Evolutionary conservation across 2,329 filamentous ascomycete genomes (phyloP).

Genomic region (Metarhizium brunneum): DNA sequence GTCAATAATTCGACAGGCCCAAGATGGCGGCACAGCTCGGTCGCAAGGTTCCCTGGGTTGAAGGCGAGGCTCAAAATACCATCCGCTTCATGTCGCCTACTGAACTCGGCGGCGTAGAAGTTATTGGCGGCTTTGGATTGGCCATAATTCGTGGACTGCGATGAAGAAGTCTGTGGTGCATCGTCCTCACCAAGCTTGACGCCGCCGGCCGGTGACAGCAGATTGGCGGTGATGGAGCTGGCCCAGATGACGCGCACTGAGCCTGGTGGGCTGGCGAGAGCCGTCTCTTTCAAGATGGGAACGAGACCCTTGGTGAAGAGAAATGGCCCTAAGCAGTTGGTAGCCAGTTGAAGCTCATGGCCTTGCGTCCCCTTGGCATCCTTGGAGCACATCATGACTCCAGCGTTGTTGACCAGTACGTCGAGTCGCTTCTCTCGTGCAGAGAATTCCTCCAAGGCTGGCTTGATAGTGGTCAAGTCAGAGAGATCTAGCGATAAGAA

Average conservation of each 20-base stretch:
- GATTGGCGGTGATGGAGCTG: conserved; percentile 1
- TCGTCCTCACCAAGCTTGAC: conserved; percentile 12
- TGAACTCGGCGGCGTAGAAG: conserved; percentile 21
- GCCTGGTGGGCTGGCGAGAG: neutral
- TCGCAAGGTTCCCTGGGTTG: conserved; percentile 31
- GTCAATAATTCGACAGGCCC: conserved; percentile 9
- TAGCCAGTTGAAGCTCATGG: conserved; percentile 27
- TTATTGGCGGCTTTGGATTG: conserved; percentile 24
- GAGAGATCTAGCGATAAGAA: conserved; percentile 37
- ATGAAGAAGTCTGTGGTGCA: neutral
- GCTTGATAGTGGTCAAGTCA: conserved; percentile 26
- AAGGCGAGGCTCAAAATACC: conserved; percentile 22
- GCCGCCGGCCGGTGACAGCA: neutral
- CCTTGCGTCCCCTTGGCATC: conserved; percentile 30
- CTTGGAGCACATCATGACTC: conserved; percentile 30
- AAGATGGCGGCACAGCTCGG: conserved; percentile 25
- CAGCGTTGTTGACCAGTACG: conserved; percentile 36
- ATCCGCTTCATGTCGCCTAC: conserved; percentile 15
- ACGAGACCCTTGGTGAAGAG: conserved; percentile 3
- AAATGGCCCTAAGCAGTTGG: conserved; percentile 4
- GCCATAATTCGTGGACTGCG: neutral
- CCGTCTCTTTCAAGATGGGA: conserved; percentile 4
- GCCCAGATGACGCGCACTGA: conserved; percentile 6
- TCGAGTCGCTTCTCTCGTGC: conserved; percentile 23
- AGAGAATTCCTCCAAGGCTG: conserved; percentile 22